Percentiles rank a stretch among this genome's conserved stretches.
Evolutionary conservation across 805 yeast genomes (phyloP).

Genomic region (Metschnikowia noctiluminum): DNA sequence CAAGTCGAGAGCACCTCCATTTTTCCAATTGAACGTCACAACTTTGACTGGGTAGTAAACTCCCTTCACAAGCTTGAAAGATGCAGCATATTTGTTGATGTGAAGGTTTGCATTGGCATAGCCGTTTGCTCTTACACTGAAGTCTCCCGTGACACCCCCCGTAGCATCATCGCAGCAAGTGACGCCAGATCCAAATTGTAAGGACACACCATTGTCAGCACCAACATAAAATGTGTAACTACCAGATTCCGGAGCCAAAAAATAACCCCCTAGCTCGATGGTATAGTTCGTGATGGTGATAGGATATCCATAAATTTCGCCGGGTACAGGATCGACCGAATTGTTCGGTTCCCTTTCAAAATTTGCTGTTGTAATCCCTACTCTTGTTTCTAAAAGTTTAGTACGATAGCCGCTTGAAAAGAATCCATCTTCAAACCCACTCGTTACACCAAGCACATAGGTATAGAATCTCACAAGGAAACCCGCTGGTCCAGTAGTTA

Average conservation of each 20-base stretch:
- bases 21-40: conserved; percentile 15
- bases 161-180: conserved; percentile 14
- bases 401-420: conserved; percentile 5
- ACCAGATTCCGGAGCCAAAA: conserved; percentile 8
- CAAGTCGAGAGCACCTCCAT: conserved; percentile 10
- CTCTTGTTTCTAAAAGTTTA: neutral
- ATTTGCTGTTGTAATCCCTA: conserved; percentile 7
- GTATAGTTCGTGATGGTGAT: conserved; percentile 8
- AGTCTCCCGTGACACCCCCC: conserved; percentile 12
- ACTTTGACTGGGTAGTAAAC: conserved; percentile 14
- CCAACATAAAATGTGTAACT: conserved; percentile 7
- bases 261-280: conserved; percentile 11
- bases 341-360: neutral
- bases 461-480: conserved; percentile 9
- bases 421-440: conserved; percentile 10
- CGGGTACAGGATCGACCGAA: neutral
- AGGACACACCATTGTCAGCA: conserved; percentile 16
- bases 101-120: conserved; percentile 5
- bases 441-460: neutral
- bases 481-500: neutral
- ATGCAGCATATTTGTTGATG: conserved; percentile 2
- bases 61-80: conserved; percentile 8
- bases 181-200: conserved; percentile 14
- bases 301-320: conserved; percentile 2
- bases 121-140: conserved; percentile 10